phyloP scores from a whole-genome alignment of 2,329 filamentous ascomycete genomes.

The Madurella mycetomatis region DNA sequence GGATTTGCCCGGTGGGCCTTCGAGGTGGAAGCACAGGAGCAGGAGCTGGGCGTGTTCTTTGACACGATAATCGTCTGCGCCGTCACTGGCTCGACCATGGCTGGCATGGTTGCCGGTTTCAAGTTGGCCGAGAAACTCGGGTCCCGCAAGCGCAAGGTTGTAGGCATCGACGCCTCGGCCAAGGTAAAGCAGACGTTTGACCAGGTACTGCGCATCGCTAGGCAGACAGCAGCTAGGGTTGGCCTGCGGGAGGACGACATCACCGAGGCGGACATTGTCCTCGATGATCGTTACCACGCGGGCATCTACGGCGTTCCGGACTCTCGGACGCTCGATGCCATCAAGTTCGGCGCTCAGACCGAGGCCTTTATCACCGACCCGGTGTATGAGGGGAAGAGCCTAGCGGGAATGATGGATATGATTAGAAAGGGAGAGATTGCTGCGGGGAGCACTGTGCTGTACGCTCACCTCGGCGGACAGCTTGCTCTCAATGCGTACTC shows the following conservation, averaged over 20 bases:
- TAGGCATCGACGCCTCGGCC: conserved; percentile 64
- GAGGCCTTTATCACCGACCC: conserved; percentile 73
- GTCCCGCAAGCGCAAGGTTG: conserved; percentile 47
- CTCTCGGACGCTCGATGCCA: conserved; percentile 60
- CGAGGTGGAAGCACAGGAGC: conserved; percentile 62
- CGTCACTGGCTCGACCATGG: conserved; percentile 67
- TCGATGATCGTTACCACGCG: conserved; percentile 63
- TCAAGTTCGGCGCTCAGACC: conserved; percentile 61
- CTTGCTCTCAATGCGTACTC: conserved; percentile 66
- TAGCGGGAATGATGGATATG: conserved; percentile 68
- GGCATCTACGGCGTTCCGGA: conserved; percentile 66
- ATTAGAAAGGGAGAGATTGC: conserved; percentile 58
- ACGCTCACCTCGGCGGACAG: conserved; percentile 68
- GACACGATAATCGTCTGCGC: conserved; percentile 65
- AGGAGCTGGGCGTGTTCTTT: conserved; percentile 58
- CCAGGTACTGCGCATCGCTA: conserved; percentile 64
- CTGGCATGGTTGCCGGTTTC: conserved; percentile 69
- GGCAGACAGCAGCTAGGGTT: conserved; percentile 58
- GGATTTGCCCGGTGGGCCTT: conserved; percentile 69
- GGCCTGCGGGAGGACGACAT: conserved; percentile 58
- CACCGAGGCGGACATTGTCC: conserved; percentile 55
- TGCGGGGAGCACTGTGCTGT: conserved; percentile 60
- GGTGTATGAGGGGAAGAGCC: conserved; percentile 71
- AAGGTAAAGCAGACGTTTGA: conserved; percentile 58
- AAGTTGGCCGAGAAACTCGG: conserved; percentile 53